Evolutionary conservation across 169 alveolate genomes (phyloP), one percentile per base, ranked within the genome.

Genomic region (Eimeria tenella): DNA sequence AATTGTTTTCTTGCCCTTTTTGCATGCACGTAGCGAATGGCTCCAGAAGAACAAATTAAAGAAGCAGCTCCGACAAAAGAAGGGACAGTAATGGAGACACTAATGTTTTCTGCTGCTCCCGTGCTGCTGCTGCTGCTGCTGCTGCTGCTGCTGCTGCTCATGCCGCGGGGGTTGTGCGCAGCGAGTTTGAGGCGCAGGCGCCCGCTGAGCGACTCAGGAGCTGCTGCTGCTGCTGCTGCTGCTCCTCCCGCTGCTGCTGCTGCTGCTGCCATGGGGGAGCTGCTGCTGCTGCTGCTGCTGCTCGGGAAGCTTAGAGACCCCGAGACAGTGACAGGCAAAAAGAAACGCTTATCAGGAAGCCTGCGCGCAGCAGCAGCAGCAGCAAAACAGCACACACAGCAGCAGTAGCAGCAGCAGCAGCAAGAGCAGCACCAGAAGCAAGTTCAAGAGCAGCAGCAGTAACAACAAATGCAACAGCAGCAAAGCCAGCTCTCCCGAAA

Each of bases 11-110:
- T n/a, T n/a, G n/a, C n/a, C n/a, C n/a, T n/a, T n/a, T n/a, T 56
- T 9, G 75, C 75, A 65, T 13, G 93, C 49, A 86, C 62, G n/a
- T 21, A 86, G 60, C 90, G 93, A n/a, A 86, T 65, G 79, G 81
- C 7, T 3, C 93, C 93, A 10, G 75, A 63, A 17, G 68, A 21
- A 11, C 82, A 79, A 13, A 82, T 86, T 4, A 63, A 9, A 19
- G 70, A 63, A 8, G 93, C 93, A 15, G 74, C 82, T 23, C 52
- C 70, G 3, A 86, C 93, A 31, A 60, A 86, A 11, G 93, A 8
- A 5, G 93, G 93, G 10, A 86, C 82, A 2, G 65, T 79, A 1
- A 86, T 6, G 23, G 5, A 10, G 70, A 86, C 93, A 17, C 6
- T 11, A 7, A 86, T 53, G 7, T 65, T 65, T 15, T 5, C 82